Evolutionary conservation across 192 early-diverging fungal species (phyloP).

Genomic region (Podila epicladia): DNA sequence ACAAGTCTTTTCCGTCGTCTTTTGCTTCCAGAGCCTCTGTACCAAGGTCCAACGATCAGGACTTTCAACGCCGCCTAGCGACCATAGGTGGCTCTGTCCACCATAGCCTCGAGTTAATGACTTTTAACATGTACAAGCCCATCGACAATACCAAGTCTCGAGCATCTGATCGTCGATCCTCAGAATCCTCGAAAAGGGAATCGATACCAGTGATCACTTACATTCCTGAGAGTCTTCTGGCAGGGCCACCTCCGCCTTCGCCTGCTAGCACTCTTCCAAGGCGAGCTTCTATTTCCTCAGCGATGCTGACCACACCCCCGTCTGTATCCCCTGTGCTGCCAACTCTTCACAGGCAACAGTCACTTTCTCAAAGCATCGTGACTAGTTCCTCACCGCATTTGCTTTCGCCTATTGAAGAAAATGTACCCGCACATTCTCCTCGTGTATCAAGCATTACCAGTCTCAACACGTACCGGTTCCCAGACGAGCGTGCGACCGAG

Average conservation of each 20-base stretch:
- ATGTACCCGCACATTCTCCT: background rate
- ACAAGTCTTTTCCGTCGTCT: background rate
- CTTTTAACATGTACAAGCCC: background rate
- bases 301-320: conserved; percentile 9
- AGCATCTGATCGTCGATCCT: background rate
- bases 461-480: conserved; percentile 23
- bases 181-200: background rate
- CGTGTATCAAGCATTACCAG: background rate
- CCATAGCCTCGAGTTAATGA: background rate
- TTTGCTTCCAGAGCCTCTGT: background rate
- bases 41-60: background rate
- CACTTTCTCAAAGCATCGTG: background rate
- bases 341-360: background rate
- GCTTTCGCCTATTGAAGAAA: background rate
- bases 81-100: background rate
- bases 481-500: conserved; percentile 12
- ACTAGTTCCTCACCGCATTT: background rate
- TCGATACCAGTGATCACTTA: conserved; percentile 8
- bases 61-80: background rate
- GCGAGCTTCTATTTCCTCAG: conserved; percentile 6
- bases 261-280: background rate
- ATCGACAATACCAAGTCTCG: background rate
- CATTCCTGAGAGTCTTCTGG: conserved; percentile 32
- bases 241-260: conserved; percentile 20
- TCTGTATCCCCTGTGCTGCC: conserved; percentile 14